These are phyloP conservation scores for Hyphopichia burtonii DNA, from an alignment of 1,139 yeast genomes.

Conservation along the genomic window DNA sequence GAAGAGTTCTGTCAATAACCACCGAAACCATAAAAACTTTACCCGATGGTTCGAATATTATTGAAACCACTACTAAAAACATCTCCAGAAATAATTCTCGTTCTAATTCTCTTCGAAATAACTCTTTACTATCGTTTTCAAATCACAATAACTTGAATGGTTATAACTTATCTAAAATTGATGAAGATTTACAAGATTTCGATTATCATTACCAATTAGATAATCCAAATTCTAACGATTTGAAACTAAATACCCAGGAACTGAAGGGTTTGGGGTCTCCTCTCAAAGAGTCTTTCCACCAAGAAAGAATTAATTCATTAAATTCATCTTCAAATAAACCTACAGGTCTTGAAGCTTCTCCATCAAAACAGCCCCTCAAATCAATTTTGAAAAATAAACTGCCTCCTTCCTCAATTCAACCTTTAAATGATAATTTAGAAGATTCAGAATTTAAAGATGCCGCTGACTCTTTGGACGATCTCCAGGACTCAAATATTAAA, in stretches of 20 bases:
- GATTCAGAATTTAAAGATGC: conserved; percentile 11
- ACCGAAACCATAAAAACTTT: conserved; percentile 41
- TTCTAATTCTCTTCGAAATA: conserved; percentile 26
- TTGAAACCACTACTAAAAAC: conserved; percentile 46
- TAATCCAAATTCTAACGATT: conserved; percentile 5
- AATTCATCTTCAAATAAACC: not conserved
- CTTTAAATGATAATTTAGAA: conserved; percentile 6
- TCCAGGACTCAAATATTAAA: not conserved
- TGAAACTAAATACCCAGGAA: conserved; percentile 1
- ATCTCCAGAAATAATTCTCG: conserved; percentile 39
- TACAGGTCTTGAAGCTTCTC: not conserved
- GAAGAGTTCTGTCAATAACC: conserved; percentile 43
- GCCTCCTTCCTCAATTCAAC: conserved; percentile 9
- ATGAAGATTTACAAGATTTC: conserved; percentile 45
- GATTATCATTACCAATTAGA: conserved; percentile 42
- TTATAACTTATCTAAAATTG: conserved; percentile 39
- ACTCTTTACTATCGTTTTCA: conserved; percentile 10
- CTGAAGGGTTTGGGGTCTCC: conserved; percentile 1
- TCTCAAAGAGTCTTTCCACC: not conserved
- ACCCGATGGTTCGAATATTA: conserved; percentile 47
- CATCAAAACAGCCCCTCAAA: conserved; percentile 30
- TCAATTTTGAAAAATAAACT: conserved; percentile 33
- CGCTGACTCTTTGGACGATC: not conserved
- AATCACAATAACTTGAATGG: conserved; percentile 11
- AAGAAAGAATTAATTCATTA: not conserved